Evolutionary conservation across 2,329 filamentous ascomycete species (phyloP).

Genomic region (Dactylella cylindrospora): DNA sequence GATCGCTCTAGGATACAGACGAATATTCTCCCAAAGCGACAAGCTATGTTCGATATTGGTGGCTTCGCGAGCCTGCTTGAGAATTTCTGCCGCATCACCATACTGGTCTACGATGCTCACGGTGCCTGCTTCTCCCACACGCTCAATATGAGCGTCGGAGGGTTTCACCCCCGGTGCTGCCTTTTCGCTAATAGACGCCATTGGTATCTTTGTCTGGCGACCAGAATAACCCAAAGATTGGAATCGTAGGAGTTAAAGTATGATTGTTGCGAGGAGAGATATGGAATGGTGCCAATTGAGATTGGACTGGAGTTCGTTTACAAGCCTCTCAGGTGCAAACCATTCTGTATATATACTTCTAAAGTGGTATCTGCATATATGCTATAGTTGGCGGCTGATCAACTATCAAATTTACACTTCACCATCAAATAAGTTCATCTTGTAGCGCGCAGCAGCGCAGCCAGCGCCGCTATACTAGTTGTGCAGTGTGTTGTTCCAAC

Average conservation of each 20-base stretch:
- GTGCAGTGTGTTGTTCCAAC: too few species aligned
- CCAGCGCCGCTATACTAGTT: too few species aligned
- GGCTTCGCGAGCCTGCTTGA: slow-evolving; percentile 4
- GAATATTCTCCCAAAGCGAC: slow-evolving; percentile 73
- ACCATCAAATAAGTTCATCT: too few species aligned
- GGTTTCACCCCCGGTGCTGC: neutral
- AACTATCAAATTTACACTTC: too few species aligned
- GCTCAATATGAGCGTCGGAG: neutral
- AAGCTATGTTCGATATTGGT: slow-evolving; percentile 61
- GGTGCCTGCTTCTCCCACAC: neutral
- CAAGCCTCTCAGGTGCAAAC: too few species aligned
- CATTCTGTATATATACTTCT: too few species aligned
- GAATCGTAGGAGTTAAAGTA: neutral
- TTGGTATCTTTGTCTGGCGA: neutral
- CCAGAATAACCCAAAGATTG: neutral
- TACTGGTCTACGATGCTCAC: neutral
- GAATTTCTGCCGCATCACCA: neutral
- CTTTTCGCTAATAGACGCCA: neutral
- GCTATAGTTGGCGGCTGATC: too few species aligned
- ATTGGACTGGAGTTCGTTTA: too few species aligned
- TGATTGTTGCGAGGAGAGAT: too few species aligned
- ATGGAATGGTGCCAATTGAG: too few species aligned
- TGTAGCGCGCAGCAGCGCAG: too few species aligned
- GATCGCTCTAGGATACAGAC: slow-evolving; percentile 60
- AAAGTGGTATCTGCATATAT: too few species aligned